Evolutionary conservation across 164 flowering plant species (phyloP).

Genomic region (Warburgia ugandensis): DNA sequence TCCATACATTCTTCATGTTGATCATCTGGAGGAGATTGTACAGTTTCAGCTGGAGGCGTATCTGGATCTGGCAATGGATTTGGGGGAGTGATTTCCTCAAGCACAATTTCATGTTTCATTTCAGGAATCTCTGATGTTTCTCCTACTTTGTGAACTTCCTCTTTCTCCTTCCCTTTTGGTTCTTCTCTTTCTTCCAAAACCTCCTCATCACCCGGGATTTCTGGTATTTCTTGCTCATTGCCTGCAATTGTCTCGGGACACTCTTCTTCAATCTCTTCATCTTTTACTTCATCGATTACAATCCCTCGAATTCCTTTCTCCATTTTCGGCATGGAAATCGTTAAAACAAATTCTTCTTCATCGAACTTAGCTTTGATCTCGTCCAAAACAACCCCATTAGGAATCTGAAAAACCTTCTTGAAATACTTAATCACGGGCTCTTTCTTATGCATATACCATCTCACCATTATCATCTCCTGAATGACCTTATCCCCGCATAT

Average conservation of each 20-base stretch:
- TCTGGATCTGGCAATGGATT: no score
- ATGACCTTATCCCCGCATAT: slow-evolving; percentile 34
- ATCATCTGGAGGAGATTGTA: no score
- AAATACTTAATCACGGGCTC: slow-evolving; percentile 30
- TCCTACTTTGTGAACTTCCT: no score
- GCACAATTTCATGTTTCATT: no score
- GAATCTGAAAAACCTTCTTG: slow-evolving; percentile 40
- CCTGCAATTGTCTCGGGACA: no score
- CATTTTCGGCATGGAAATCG: slow-evolving; percentile 40
- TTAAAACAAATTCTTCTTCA: slow-evolving; percentile 28
- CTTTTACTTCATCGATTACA: slow-evolving; percentile 35
- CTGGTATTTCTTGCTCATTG: background rate
- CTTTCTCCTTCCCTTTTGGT: no score
- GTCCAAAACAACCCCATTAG: slow-evolving; percentile 44
- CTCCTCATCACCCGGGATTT: no score
- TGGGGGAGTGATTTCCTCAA: no score
- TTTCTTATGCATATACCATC: slow-evolving; percentile 26
- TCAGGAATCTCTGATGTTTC: no score
- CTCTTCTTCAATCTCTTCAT: slow-evolving; percentile 12
- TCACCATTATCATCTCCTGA: slow-evolving; percentile 31
- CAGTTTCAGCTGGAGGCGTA: no score
- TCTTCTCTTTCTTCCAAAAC: no score
- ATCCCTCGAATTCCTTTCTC: slow-evolving; percentile 32
- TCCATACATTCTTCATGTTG: no score
- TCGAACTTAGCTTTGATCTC: slow-evolving; percentile 37